Evolutionary conservation across 2,329 filamentous ascomycete genomes (phyloP).

Genomic region (Cladosporium sp.): DNA sequence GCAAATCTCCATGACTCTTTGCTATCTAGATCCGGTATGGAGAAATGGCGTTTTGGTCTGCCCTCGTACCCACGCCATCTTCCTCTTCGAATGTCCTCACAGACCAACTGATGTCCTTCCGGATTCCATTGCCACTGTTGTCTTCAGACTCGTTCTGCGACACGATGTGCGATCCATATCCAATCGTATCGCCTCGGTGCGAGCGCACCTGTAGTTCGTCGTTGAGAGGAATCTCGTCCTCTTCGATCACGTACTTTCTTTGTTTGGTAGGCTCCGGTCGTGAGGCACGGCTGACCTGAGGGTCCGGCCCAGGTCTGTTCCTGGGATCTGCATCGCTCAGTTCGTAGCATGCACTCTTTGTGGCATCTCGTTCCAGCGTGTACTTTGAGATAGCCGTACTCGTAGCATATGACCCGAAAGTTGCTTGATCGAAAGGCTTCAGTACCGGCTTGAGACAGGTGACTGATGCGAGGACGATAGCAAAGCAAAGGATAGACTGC

Average conservation of each 20-base stretch:
- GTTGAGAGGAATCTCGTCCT: neutral
- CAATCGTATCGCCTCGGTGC: neutral
- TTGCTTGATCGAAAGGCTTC: constrained; percentile 5
- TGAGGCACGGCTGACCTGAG: no score
- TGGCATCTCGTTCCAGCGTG: neutral
- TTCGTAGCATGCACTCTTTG: neutral
- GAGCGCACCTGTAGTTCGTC: neutral
- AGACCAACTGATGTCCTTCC: neutral
- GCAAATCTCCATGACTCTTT: no score
- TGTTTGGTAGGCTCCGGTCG: neutral
- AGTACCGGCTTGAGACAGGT: constrained; percentile 10
- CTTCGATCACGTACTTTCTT: neutral
- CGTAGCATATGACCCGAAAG: neutral
- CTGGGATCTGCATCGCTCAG: neutral
- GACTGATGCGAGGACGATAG: constrained; percentile 3
- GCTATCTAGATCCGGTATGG: no score
- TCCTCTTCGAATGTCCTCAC: neutral
- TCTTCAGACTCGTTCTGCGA: neutral
- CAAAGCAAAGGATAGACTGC: neutral
- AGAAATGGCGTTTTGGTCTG: no score
- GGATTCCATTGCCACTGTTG: neutral
- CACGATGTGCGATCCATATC: neutral
- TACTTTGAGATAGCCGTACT: neutral
- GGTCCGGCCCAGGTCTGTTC: no score
- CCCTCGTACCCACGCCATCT: no score